Evolutionary conservation across 2,329 filamentous ascomycete species (phyloP).

Genomic region (Penicillium sp.): DNA sequence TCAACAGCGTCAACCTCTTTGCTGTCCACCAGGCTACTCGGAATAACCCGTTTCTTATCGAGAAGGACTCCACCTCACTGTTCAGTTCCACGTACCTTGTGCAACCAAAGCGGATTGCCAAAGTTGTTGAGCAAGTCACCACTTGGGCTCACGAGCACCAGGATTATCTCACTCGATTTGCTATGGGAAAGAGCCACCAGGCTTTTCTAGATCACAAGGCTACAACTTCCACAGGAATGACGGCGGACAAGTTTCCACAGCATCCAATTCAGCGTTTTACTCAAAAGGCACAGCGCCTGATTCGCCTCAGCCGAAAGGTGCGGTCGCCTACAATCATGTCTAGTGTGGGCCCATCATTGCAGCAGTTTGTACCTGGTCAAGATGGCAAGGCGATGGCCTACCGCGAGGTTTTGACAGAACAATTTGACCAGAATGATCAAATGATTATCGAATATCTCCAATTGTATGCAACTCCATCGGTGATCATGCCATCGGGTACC

Average conservation of each 20-base stretch:
- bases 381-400: conserved; percentile 29
- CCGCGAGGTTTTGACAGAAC: conserved; percentile 34
- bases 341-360: conserved; percentile 42
- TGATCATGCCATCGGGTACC: conserved; percentile 39
- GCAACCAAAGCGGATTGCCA: conserved; percentile 52
- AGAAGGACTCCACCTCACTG: conserved; percentile 33
- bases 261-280: conserved; percentile 44
- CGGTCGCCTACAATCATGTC: conserved; percentile 45
- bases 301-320: conserved; percentile 41
- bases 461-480: conserved; percentile 48
- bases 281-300: conserved; percentile 44
- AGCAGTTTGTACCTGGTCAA: conserved; percentile 28
- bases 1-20: conserved; percentile 35
- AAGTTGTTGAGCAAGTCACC: conserved; percentile 51
- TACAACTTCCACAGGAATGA: neutral
- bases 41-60: conserved; percentile 35
- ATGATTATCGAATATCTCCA: conserved; percentile 58
- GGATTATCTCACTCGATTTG: conserved; percentile 29
- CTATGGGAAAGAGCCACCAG: conserved; percentile 26
- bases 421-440: conserved; percentile 52
- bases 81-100: conserved; percentile 48
- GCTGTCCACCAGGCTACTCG: conserved; percentile 36
- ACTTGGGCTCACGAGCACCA: conserved; percentile 58
- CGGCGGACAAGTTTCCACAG: neutral
- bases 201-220: conserved; percentile 29